Percentiles rank a stretch among this genome's conserved stretches.
Conservation (phyloP, 768 basidiomycete species). For the Tulasnella sp. region DNA sequence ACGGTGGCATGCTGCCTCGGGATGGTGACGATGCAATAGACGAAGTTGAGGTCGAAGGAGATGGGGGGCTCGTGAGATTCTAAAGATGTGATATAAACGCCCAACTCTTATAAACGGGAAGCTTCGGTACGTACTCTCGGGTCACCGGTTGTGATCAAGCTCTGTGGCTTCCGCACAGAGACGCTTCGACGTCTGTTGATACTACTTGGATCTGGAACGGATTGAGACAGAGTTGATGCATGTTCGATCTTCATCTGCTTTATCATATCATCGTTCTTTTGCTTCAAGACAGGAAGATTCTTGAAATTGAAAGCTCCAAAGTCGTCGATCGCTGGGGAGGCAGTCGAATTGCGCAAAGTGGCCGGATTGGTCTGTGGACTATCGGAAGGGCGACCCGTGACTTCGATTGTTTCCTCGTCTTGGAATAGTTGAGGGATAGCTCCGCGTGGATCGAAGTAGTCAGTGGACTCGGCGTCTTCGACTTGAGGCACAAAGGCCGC, state of each 20-base stretch:
- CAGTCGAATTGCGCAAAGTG: constrained; percentile 9
- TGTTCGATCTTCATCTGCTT: constrained; percentile 90
- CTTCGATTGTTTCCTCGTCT: constrained; percentile 61
- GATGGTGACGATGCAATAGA: constrained; percentile 87
- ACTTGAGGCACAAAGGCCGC: constrained; percentile 94
- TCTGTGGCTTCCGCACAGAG: constrained; percentile 78
- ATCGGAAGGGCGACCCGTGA: constrained; percentile 18
- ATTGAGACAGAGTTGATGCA: constrained; percentile 63
- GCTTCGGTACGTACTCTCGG: constrained; percentile 22
- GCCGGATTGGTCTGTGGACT: constrained; percentile 27
- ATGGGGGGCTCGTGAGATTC: constrained; percentile 71
- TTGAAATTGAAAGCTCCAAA: constrained; percentile 99
- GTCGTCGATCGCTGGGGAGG: constrained; percentile 61
- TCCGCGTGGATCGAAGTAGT: constrained; percentile 96
- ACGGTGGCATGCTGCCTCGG: constrained; percentile 52
- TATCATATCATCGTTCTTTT: constrained; percentile 97
- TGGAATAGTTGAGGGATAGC: constrained; percentile 85
- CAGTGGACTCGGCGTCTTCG: constrained; percentile 95
- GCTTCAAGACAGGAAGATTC: constrained; percentile 90
- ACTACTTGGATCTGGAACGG: constrained; percentile 11
- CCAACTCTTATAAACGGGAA: background rate
- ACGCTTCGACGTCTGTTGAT: constrained; percentile 56
- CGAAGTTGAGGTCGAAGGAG: constrained; percentile 82
- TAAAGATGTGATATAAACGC: background rate
- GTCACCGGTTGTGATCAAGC: constrained; percentile 59